Percentiles rank a stretch among this genome's conserved stretches.
Conservation (phyloP, 306 rosid species). For the Benincasa hispida region DNA sequence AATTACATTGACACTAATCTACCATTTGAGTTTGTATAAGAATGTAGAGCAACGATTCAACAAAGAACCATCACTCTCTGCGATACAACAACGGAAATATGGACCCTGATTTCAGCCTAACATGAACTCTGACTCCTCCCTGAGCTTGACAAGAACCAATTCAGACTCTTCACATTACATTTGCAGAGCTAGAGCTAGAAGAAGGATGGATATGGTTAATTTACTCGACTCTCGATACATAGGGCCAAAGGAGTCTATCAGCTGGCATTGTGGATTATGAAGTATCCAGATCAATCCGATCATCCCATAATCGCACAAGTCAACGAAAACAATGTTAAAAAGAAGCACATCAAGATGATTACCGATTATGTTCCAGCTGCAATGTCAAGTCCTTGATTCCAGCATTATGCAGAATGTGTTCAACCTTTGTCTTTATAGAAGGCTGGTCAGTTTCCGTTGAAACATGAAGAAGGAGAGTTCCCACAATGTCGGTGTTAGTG, state of each 20-base stretch:
- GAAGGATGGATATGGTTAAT: not conserved
- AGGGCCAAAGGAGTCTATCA: not conserved
- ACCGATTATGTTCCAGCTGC: conserved; percentile 55
- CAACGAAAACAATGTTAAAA: not conserved
- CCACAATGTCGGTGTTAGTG: conserved; percentile 71
- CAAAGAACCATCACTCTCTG: not conserved
- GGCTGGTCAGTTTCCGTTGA: conserved; percentile 53
- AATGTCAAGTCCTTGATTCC: conserved; percentile 83
- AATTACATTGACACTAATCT: conserved; percentile 4
- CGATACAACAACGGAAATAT: not conserved
- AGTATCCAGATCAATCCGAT: not conserved
- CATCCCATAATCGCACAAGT: not conserved
- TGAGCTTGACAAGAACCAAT: not conserved
- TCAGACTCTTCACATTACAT: not conserved
- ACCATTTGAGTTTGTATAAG: not conserved
- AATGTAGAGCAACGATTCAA: not conserved
- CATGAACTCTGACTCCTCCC: not conserved
- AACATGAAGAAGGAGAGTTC: conserved; percentile 65
- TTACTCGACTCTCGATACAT: not conserved
- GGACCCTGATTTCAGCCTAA: not conserved
- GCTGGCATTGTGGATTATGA: not conserved
- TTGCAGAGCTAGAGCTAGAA: not conserved
- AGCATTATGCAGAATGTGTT: conserved; percentile 40
- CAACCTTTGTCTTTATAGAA: conserved; percentile 39
- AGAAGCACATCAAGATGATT: not conserved